Evolutionary conservation across 352 stramenopile genomes (phyloP), one percentile per base, ranked within the genome.

Genomic region (Pythium rhizo-oryzae): DNA sequence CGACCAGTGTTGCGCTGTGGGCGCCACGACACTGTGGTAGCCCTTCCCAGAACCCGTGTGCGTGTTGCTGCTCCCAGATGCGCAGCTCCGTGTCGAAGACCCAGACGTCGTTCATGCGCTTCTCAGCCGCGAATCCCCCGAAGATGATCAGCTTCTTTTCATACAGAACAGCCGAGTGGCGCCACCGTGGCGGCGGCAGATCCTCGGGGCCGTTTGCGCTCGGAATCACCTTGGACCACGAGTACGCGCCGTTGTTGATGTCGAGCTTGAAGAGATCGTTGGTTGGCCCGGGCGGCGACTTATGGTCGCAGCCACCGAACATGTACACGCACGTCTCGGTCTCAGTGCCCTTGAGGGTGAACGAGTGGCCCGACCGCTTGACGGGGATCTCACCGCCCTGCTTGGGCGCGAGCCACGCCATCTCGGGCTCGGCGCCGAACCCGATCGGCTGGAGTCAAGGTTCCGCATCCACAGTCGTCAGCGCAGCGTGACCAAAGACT

Each of bases 21-120:
- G 91, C 92, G 1, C 97, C 96, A 12, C 97, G 90, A 25, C 95
- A 97, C 49, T 96, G 81, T 11, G 93, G 93, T 23, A 96, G 75
- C 0, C 91, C 91, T 58, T 96, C 89, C 92, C 93, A 98, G 62
- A 97, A 93, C 4, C 85, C 79, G 21, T 93, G 83, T 15, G 85
- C 75, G 61, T 95, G 87, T 52, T 94, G 95, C 67, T 98, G 92
- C 58, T 93, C 94, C 96, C 97, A 99, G 35, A 95, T 78, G 37
- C 97, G 91, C 41, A 88, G 89, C 59, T 95, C 86, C 13, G 94
- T 97, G 78, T 99, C 94, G 62, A 99, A 98, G 16, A 98, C 74
- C 96, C 97, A 99, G 15, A 99, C 59, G 64, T 99, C 97, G 71
- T 99, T 99, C 72, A 99, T 97, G 52, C 95, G 90, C 62, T 92